These are phyloP conservation scores for Calendula officinalis DNA, from an alignment of 129 eudicot species.

Conservation along the genomic window DNA sequence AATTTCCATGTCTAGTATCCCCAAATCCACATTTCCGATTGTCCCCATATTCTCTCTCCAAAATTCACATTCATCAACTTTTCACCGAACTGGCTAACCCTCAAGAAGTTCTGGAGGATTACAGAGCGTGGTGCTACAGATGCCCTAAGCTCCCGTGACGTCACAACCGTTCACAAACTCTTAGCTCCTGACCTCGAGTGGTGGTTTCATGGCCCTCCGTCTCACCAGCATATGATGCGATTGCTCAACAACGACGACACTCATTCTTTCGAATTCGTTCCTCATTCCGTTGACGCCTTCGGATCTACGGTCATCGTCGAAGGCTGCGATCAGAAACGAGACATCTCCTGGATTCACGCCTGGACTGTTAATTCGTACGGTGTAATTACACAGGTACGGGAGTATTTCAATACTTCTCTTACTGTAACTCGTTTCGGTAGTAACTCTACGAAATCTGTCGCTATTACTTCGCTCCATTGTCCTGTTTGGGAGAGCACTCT, in stretches of 20 bases:
- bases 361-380: slow-evolving; percentile 89
- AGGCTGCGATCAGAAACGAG: slow-evolving; percentile 65
- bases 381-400: slow-evolving; percentile 83
- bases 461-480: slow-evolving; percentile 58
- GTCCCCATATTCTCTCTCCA: not conserved
- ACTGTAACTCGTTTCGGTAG: slow-evolving; percentile 58
- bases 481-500: slow-evolving; percentile 85
- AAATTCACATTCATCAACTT: not conserved
- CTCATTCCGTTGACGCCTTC: slow-evolving; percentile 63
- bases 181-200: slow-evolving; percentile 95
- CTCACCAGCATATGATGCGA: slow-evolving; percentile 96
- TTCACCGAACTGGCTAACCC: slow-evolving; percentile 74
- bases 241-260: slow-evolving; percentile 47
- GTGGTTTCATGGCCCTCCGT: slow-evolving; percentile 99
- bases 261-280: slow-evolving; percentile 48
- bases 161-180: slow-evolving; percentile 54
- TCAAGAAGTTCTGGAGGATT: slow-evolving; percentile 80
- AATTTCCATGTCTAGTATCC: slow-evolving; percentile 2
- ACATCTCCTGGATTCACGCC: slow-evolving; percentile 90
- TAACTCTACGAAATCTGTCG: slow-evolving; percentile 17
- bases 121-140: slow-evolving; percentile 79
- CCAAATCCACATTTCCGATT: slow-evolving; percentile 2
- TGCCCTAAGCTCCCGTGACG: slow-evolving; percentile 92
- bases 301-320: slow-evolving; percentile 83
- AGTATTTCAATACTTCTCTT: slow-evolving; percentile 88